Evolutionary conservation across 495 filamentous ascomycete genomes (phyloP), one percentile per base, ranked within the genome.

Genomic region (Hypoxylon perforatum): DNA sequence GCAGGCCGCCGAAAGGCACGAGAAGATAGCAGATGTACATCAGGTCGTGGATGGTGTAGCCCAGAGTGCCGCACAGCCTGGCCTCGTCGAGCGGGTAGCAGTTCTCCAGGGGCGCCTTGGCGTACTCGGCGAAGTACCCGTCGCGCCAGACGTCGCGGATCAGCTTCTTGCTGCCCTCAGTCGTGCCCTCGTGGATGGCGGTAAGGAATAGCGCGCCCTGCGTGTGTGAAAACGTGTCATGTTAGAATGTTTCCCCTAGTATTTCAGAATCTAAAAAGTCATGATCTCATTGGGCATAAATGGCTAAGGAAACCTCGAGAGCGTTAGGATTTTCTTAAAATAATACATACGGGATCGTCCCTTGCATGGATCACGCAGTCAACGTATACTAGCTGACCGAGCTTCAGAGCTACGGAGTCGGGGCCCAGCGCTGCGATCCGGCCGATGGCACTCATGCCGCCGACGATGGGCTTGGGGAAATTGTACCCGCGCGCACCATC

Each of bases 21-120:
- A 85, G 65, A 18, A 71, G 7, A 30, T 64, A 35, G 41, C 53
- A 44, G 1, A 67, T 48, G 19, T 64, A 68, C 48, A 58, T 15
- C 10, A 75, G 49, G 53, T 84, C 73, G 17, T 63, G 63, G 23
- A 82, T 47, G 0, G 30, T 56, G 48, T 79, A 78, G 25, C 25
- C 25, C 25, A 28, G 25, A 3, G 3, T 7, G 3, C 25, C 25
- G 14, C 69, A 69, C 10, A 86, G 57, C 19, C 69, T 18, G 15
- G 45, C 49, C 64, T 87, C 83, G 42, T 84, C 63, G 6, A 87
- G 67, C 3, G 46, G 25, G 28, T 70, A 76, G 38, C 73, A 70
- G 56, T 83, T 86, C 75, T 85, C 85, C 4, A 86, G 62, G n/a
- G 83, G 84, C 1, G 75, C 70, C 23, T 70, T 73, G n/a, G 71